Evolutionary conservation across 2,329 filamentous ascomycete genomes (phyloP).

Genomic region (Clonostachys byssicola): DNA sequence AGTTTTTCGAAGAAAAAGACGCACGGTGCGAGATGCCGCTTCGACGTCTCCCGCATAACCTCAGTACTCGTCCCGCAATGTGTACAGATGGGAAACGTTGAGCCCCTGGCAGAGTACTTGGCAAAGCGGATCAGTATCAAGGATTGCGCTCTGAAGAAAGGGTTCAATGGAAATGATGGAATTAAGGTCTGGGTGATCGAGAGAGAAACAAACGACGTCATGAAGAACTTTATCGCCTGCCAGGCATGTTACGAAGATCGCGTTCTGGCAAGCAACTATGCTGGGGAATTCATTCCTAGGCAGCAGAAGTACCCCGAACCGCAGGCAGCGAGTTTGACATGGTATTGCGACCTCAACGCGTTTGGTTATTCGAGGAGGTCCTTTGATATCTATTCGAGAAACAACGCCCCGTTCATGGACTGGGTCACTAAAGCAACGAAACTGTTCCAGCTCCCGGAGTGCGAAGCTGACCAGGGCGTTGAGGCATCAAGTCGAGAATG

Average conservation of each 20-base stretch:
- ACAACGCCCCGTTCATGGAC: constrained; percentile 7
- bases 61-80: constrained; percentile 26
- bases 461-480: constrained; percentile 16
- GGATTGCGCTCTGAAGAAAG: constrained; percentile 18
- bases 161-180: constrained; percentile 11
- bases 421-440: constrained; percentile 17
- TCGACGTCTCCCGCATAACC: constrained; percentile 24
- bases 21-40: constrained; percentile 15
- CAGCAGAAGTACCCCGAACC: constrained; percentile 1
- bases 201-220: constrained; percentile 14
- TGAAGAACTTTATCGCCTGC: constrained; percentile 26
- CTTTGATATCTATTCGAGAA: constrained; percentile 8
- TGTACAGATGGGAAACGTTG: constrained; percentile 13
- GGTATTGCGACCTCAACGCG: constrained; percentile 22
- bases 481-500: constrained; percentile 14
- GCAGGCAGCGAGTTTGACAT: constrained; percentile 18
- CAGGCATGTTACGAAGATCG: constrained; percentile 30
- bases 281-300: constrained; percentile 16
- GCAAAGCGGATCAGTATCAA: constrained; percentile 13
- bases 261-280: constrained; percentile 18
- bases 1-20: constrained; percentile 17
- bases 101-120: constrained; percentile 18
- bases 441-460: constrained; percentile 15
- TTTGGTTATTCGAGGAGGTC: constrained; percentile 14
- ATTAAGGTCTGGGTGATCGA: constrained; percentile 21